Evolutionary conservation across 2,329 filamentous ascomycete species (phyloP).

Genomic region (Volutella citrinella): DNA sequence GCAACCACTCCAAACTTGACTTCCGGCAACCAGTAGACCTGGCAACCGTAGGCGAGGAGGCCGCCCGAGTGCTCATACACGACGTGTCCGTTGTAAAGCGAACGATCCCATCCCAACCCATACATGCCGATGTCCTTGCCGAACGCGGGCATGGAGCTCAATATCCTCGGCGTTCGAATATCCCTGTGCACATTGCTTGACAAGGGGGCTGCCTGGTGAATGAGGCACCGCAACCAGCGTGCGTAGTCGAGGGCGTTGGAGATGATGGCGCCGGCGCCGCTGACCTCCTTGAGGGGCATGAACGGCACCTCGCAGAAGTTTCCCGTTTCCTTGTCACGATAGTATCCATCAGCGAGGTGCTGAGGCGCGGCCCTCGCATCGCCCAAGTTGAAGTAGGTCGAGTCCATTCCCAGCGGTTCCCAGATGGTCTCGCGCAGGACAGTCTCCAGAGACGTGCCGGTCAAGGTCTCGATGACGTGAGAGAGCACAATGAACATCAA

Average conservation of each 20-base stretch:
- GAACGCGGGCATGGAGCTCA: constrained; percentile 23
- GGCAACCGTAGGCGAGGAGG: constrained; percentile 23
- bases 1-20: constrained; percentile 30
- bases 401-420: constrained; percentile 44
- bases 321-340: constrained; percentile 29
- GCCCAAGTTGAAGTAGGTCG: constrained; percentile 33
- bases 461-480: constrained; percentile 44
- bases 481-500: constrained; percentile 45
- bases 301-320: constrained; percentile 24
- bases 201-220: constrained; percentile 29
- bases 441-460: constrained; percentile 33
- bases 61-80: constrained; percentile 30
- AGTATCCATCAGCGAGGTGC: constrained; percentile 41
- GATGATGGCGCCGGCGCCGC: constrained; percentile 41
- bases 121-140: constrained; percentile 24
- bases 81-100: constrained; percentile 22
- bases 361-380: constrained; percentile 23
- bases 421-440: constrained; percentile 42
- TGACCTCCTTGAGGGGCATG: constrained; percentile 24
- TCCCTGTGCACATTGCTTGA: constrained; percentile 23
- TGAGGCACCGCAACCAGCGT: constrained; percentile 48
- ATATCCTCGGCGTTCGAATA: constrained; percentile 28
- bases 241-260: constrained; percentile 49
- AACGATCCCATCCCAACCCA: constrained; percentile 28
- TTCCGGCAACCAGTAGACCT: constrained; percentile 32